Evolutionary conservation across 306 rosid species (phyloP).

Genomic region (Lupinus albus): DNA sequence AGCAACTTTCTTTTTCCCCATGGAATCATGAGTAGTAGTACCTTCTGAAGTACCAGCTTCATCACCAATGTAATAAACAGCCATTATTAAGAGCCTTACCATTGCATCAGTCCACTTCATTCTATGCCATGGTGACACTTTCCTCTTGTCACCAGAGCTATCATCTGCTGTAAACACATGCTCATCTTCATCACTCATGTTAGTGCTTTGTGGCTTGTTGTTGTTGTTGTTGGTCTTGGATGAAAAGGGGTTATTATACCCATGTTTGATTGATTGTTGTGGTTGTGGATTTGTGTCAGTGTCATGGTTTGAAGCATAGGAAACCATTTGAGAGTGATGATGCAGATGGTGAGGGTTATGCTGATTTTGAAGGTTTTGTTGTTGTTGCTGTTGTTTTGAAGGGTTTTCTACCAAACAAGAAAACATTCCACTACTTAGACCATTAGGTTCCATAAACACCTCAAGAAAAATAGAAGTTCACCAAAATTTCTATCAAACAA

Average conservation of each 20-base stretch:
- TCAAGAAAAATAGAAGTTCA: neutral
- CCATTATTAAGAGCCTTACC: conserved; percentile 84
- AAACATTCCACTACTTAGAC: conserved; percentile 62
- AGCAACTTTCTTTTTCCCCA: conserved; percentile 59
- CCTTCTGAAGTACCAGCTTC: conserved; percentile 66
- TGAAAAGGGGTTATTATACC: conserved; percentile 42
- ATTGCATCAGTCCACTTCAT: conserved; percentile 96
- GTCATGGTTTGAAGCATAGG: conserved; percentile 52
- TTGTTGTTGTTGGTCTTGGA: conserved; percentile 47
- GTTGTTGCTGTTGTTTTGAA: conserved; percentile 45
- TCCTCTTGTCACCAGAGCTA: conserved; percentile 61
- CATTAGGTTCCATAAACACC: conserved; percentile 72
- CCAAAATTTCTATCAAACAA: conserved; percentile 8
- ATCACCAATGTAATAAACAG: conserved; percentile 88
- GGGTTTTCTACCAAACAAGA: conserved; percentile 72
- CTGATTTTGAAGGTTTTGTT: conserved; percentile 49
- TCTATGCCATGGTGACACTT: conserved; percentile 87
- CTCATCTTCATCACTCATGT: conserved; percentile 79
- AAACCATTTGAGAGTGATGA: conserved; percentile 49
- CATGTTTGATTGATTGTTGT: conserved; percentile 55
- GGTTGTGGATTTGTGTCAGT: conserved; percentile 55
- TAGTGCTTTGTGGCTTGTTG: conserved; percentile 35
- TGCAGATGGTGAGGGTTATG: conserved; percentile 59
- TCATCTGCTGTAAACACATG: conserved; percentile 58
- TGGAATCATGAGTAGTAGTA: conserved; percentile 38